Percentiles rank a stretch among this genome's conserved stretches.
Conservation (phyloP, 75 land plant species). For the Cupressus sempervirens region DNA sequence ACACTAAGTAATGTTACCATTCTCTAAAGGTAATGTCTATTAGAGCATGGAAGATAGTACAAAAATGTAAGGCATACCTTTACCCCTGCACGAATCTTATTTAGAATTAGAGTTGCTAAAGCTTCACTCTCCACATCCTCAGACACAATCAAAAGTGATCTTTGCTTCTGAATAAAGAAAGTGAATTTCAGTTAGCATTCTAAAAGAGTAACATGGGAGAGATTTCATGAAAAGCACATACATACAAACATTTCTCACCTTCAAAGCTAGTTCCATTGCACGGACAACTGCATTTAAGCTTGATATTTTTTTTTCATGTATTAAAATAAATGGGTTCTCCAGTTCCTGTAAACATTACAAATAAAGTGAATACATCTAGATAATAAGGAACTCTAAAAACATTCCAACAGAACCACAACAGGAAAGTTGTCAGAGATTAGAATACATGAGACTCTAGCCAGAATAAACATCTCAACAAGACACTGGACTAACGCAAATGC, state of each 20-base stretch:
- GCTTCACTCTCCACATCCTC: constrained; percentile 95
- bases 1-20: neutral
- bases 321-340: constrained; percentile 74
- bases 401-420: neutral
- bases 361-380: neutral
- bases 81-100: constrained; percentile 76
- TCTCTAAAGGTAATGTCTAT: neutral
- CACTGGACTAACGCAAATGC: neutral
- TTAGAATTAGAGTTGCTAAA: constrained; percentile 67
- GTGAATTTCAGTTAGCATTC: neutral
- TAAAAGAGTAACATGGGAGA: neutral
- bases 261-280: constrained; percentile 56
- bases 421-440: neutral
- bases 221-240: neutral
- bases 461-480: neutral
- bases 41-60: neutral
- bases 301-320: constrained; percentile 80
- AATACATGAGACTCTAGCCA: neutral
- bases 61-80: constrained; percentile 43
- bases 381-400: neutral
- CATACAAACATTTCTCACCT: constrained; percentile 30
- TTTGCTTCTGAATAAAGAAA: constrained; percentile 45
- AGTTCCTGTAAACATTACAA: constrained; percentile 53
- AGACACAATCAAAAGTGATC: constrained; percentile 73
- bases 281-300: constrained; percentile 48